These are phyloP conservation scores for Cladorrhinum sp. DNA, from an alignment of 2,329 filamentous ascomycete species.

Conservation along the genomic window DNA sequence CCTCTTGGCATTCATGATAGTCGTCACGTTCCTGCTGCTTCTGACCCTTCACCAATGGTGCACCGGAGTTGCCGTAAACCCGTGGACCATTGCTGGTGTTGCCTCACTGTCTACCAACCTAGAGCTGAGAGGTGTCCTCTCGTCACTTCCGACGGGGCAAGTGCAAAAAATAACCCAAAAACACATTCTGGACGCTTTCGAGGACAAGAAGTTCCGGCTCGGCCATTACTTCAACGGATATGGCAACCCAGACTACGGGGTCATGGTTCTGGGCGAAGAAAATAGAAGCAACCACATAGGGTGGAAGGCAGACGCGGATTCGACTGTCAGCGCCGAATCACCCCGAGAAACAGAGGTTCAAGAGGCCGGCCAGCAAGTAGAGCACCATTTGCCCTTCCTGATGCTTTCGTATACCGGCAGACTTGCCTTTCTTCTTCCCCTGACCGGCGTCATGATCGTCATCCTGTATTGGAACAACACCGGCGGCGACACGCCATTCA, in stretches of 20 bases:
- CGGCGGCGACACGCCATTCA: conserved; percentile 36
- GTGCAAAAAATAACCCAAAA: conserved; percentile 19
- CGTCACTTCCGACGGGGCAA: conserved; percentile 22
- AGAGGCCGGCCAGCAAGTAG: conserved; percentile 4
- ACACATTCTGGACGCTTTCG: conserved; percentile 22
- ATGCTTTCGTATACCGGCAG: conserved; percentile 30
- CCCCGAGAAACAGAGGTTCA: background rate
- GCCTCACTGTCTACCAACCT: conserved; percentile 29
- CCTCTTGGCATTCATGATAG: conserved; percentile 31
- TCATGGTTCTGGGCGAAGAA: conserved; percentile 25
- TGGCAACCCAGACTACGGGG: conserved; percentile 31
- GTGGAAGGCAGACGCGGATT: background rate
- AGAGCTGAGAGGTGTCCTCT: conserved; percentile 26
- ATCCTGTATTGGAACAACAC: conserved; percentile 40
- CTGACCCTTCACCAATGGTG: conserved; percentile 30
- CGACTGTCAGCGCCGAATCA: background rate
- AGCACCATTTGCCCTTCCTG: conserved; percentile 30
- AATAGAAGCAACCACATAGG: conserved; percentile 1
- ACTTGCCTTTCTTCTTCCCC: conserved; percentile 27
- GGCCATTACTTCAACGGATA: conserved; percentile 28
- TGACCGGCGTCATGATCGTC: conserved; percentile 32
- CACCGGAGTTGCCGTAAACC: conserved; percentile 34
- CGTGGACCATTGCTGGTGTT: conserved; percentile 36
- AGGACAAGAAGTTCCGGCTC: conserved; percentile 28
- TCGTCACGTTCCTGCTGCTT: conserved; percentile 28